phyloP scores from a whole-genome alignment of 108 stramenopile genomes.

The Skeletonema potamos region DNA sequence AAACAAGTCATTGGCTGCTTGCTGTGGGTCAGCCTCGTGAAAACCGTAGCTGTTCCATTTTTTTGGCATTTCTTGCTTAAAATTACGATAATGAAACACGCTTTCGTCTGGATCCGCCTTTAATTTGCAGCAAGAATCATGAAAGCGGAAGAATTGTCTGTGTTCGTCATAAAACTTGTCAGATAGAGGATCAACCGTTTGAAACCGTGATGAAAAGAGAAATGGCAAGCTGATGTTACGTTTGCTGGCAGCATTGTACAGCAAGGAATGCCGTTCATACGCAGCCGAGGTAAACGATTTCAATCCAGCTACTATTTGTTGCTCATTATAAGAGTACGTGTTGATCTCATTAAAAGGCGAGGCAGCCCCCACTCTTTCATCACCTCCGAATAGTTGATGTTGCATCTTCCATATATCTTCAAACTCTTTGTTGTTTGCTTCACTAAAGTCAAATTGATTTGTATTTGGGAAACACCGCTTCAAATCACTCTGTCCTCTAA shows the following conservation, averaged over 20 bases:
- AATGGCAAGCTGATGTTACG: slow-evolving; percentile 13
- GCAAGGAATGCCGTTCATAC: neutral
- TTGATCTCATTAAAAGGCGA: neutral
- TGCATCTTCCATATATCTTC: neutral
- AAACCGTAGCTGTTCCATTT: slow-evolving; percentile 43
- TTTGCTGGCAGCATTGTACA: slow-evolving; percentile 13
- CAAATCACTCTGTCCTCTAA: slow-evolving; percentile 15
- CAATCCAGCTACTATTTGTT: neutral
- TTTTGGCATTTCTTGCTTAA: slow-evolving; percentile 53
- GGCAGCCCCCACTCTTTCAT: neutral
- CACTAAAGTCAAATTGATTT: slow-evolving; percentile 21
- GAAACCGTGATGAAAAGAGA: slow-evolving; percentile 7
- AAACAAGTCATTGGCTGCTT: slow-evolving; percentile 39
- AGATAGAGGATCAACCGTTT: neutral
- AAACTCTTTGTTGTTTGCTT: slow-evolving; percentile 17
- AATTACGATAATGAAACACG: slow-evolving; percentile 65
- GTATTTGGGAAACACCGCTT: slow-evolving; percentile 41
- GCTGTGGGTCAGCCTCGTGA: slow-evolving; percentile 53
- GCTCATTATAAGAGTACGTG: neutral
- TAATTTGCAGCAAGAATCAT: slow-evolving; percentile 23
- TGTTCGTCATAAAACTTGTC: slow-evolving; percentile 21
- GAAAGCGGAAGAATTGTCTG: slow-evolving; percentile 33
- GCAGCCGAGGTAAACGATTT: neutral
- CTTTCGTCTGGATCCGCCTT: slow-evolving; percentile 48
- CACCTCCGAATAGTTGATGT: neutral